Percentiles rank a stretch among this genome's conserved stretches.
Conservation (phyloP, 148 eudicot species). For the Tetragonia tetragonoides region DNA sequence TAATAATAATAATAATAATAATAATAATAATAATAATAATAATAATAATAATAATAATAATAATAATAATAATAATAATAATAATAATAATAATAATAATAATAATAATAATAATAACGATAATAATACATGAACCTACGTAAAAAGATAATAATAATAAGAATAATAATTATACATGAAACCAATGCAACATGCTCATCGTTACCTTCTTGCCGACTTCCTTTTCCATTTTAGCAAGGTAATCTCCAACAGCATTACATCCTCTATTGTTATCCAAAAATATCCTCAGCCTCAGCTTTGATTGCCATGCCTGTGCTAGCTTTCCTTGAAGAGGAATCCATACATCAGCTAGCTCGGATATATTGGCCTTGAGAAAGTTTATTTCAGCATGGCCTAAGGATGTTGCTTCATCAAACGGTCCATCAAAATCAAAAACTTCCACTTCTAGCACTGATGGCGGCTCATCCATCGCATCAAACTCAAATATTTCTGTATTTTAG, state of each 20-base stretch:
- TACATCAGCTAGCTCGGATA: constrained; percentile 80
- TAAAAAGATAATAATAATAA: too few relatives aligned
- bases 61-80: too few relatives aligned
- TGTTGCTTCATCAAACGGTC: constrained; percentile 93
- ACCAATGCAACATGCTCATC: neutral
- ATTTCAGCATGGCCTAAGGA: constrained; percentile 90
- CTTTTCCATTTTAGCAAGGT: constrained; percentile 89
- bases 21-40: too few relatives aligned
- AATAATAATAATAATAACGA: too few relatives aligned
- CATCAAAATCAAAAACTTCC: constrained; percentile 97
- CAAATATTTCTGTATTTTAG: constrained; percentile 81
- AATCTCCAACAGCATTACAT: constrained; percentile 69
- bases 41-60: too few relatives aligned
- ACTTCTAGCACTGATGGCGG: constrained; percentile 88
- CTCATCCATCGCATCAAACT: constrained; percentile 98
- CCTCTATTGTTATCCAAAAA: constrained; percentile 79
- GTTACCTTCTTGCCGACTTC: constrained; percentile 96
- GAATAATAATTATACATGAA: neutral
- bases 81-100: too few relatives aligned
- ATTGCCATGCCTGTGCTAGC: constrained; percentile 92
- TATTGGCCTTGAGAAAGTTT: constrained; percentile 73
- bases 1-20: too few relatives aligned
- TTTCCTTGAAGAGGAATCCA: constrained; percentile 95
- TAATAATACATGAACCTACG: too few relatives aligned
- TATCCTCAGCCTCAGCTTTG: constrained; percentile 82